Percentiles rank a stretch among this genome's conserved stretches.
phyloP scores from a whole-genome alignment of 495 filamentous ascomycete genomes.

The Aspergillus avenaceus region DNA sequence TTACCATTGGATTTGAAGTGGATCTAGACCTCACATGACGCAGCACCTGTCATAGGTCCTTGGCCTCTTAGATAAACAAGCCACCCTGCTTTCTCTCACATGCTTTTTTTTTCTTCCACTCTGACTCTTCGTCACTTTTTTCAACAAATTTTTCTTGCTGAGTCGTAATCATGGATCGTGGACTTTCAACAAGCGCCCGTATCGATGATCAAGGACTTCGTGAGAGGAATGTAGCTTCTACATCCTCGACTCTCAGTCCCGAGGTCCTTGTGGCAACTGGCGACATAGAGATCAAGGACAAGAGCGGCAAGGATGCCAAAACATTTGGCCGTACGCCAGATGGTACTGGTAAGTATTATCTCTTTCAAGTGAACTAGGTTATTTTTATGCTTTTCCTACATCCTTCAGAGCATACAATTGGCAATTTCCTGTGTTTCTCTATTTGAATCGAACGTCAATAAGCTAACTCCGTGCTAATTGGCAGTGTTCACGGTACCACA shows the following conservation, averaged over 20 bases:
- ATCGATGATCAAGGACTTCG: slow-evolving; percentile 37
- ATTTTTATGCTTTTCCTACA: not conserved
- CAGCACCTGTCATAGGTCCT: slow-evolving; percentile 14
- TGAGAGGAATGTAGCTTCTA: slow-evolving; percentile 36
- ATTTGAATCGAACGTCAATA: not conserved
- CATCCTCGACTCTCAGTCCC: slow-evolving; percentile 30
- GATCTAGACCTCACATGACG: slow-evolving; percentile 6
- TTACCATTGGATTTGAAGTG: not conserved
- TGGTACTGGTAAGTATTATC: slow-evolving; percentile 67
- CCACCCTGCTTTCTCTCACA: slow-evolving; percentile 26
- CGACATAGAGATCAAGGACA: slow-evolving; percentile 35
- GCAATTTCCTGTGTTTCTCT: not conserved
- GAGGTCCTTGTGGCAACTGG: slow-evolving; percentile 34
- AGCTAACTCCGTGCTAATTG: slow-evolving; percentile 1
- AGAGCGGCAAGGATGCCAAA: slow-evolving; percentile 55
- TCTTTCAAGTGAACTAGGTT: not conserved
- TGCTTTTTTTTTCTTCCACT: slow-evolving; percentile 15
- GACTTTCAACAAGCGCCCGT: slow-evolving; percentile 43
- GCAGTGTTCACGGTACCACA: slow-evolving; percentile 92
- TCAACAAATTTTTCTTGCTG: slow-evolving; percentile 14
- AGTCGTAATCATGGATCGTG: slow-evolving; percentile 37
- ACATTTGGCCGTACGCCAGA: slow-evolving; percentile 90
- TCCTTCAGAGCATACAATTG: too few relatives aligned
- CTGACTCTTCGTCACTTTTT: slow-evolving; percentile 3
- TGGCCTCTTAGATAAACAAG: slow-evolving; percentile 11